phyloP scores from a whole-genome alignment of 805 yeast species.

The Metschnikowia matae region DNA sequence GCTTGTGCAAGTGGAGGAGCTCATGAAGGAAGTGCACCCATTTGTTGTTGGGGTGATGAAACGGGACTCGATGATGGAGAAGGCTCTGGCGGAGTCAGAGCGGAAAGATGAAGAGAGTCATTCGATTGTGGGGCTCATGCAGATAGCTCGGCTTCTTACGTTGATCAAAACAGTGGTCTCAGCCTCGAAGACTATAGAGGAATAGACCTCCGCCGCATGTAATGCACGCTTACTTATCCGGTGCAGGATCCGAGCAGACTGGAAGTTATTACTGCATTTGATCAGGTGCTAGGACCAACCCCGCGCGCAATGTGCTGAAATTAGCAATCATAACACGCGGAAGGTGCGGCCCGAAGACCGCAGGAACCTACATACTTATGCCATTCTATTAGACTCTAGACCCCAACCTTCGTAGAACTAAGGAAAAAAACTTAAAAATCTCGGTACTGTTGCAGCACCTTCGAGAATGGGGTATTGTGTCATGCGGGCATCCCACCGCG shows the following conservation, averaged over 20 bases:
- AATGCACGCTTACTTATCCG: conserved; percentile 1
- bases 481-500: neutral
- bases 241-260: neutral
- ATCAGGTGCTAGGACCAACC: neutral
- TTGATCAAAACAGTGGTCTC: conserved; percentile 13
- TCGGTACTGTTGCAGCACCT: too few relatives aligned
- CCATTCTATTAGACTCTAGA: too few relatives aligned
- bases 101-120: conserved; percentile 23
- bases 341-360: too few relatives aligned
- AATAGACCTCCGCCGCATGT: neutral
- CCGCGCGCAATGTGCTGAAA: neutral
- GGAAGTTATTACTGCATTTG: neutral
- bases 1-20: conserved; percentile 45
- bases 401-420: neutral
- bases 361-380: too few relatives aligned
- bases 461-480: neutral
- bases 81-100: neutral
- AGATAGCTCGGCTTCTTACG: conserved; percentile 37
- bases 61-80: conserved; percentile 44
- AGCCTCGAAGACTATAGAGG: conserved; percentile 7
- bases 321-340: neutral
- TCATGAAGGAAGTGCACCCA: conserved; percentile 50
- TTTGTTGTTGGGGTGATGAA: conserved; percentile 61
- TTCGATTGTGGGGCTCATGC: conserved; percentile 39
- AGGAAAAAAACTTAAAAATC: too few relatives aligned